Evolutionary conservation across 345 rosid species (phyloP).

Genomic region (Salix caprea): DNA sequence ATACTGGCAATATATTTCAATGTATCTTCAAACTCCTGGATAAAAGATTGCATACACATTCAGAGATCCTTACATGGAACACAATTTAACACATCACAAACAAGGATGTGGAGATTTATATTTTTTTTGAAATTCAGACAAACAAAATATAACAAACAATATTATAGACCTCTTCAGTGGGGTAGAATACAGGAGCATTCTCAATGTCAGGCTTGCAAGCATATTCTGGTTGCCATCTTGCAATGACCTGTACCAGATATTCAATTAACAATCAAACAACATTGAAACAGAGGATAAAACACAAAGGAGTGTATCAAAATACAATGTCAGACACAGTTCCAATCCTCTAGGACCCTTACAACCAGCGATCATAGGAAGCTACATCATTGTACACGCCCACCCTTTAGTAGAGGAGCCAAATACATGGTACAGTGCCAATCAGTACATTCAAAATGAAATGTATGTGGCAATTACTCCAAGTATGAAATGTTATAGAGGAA

Average conservation of each 20-base stretch:
- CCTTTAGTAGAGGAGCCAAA: neutral
- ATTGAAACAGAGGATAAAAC: constrained; percentile 10
- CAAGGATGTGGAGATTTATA: neutral
- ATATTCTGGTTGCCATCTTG: constrained; percentile 81
- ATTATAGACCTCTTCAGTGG: constrained; percentile 76
- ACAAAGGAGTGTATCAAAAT: neutral
- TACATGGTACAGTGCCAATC: neutral
- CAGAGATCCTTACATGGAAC: constrained; percentile 15
- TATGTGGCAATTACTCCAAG: neutral
- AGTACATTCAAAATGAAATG: neutral
- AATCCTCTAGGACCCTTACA: neutral
- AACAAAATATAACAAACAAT: constrained; percentile 18
- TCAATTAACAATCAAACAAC: constrained; percentile 16
- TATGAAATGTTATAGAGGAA: no score
- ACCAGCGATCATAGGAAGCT: neutral
- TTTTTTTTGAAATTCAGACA: neutral
- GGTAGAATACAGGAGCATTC: constrained; percentile 89
- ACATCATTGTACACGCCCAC: neutral
- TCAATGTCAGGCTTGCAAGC: constrained; percentile 67
- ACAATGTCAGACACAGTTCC: neutral
- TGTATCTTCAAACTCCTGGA: constrained; percentile 94
- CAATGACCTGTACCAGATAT: constrained; percentile 50
- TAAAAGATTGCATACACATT: constrained; percentile 16
- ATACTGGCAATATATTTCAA: constrained; percentile 77
- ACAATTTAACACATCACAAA: constrained; percentile 7